Base-by-base conservation (phyloP, 2,329 filamentous ascomycete genomes). In the Calonectria fujianensis region DNA sequence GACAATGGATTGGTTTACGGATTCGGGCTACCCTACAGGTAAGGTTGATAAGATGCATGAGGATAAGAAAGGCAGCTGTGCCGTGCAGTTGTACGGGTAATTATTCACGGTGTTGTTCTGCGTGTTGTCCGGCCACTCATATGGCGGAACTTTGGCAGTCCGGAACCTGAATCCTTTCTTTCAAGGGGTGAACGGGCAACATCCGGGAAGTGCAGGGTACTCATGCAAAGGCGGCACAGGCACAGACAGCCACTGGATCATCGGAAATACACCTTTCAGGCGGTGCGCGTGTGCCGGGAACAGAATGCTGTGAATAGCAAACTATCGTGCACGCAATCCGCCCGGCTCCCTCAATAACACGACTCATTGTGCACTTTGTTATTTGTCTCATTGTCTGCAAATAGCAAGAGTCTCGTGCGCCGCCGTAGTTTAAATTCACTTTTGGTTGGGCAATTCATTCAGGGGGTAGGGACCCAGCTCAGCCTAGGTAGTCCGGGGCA, bases 1-100 rank as follows among this genome's bases (percentile, higher is more conserved):
- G 57, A 77, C 74, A 77, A 76, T 79, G 78, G 76, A 76, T 80
- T 80, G 70, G 69, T 75, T 63, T 63, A 63, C 57, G 57, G 66
- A 70, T 74, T 74, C 74, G 74, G 50, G 45, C 71, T 70, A 65
- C 59, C 57, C 59, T 70, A 71, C 45, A 67, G 35, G 32, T 69
- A 41, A 54, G 52, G 51, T 37, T 59, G 65, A 54, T 57, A 52
- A 69, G 35, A 39, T 69, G 61, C 48, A 63, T 41, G 57, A 41
- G 57, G 57, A 63, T 57, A 51, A 51, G 48, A 51, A 41, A 57
- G n/a, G 48, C 57, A 35, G 51, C 66, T 63, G 50, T 32, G 66
- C 50, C 32, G 35, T 41, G 50, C 50, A 69, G 50, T 29, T 59
- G 51, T 54, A 69, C 32, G 27, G 51, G 29, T 31, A 31, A 69